A percentile compares a stretch with the other conserved stretches of the same genome.
Evolutionary conservation across 768 basidiomycete genomes (phyloP).

Genomic region (Suillus ampliporus): DNA sequence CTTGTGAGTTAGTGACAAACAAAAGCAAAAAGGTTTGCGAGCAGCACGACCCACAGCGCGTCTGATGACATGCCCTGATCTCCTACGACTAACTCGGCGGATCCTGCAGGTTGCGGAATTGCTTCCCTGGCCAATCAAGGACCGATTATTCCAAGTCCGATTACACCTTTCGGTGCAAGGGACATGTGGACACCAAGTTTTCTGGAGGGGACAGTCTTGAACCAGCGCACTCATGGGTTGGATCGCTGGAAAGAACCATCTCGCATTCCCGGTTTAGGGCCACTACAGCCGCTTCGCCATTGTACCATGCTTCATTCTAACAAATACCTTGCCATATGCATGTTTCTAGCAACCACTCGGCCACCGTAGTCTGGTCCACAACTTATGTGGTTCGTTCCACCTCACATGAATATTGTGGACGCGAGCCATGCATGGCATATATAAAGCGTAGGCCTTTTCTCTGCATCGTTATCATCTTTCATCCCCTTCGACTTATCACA

Average conservation of each 20-base stretch:
- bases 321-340: neutral
- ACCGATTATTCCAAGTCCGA: slow-evolving; percentile 80
- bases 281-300: slow-evolving; percentile 81
- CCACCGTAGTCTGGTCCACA: no score
- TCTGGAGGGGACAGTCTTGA: slow-evolving; percentile 94
- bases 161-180: slow-evolving; percentile 68
- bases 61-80: slow-evolving; percentile 85
- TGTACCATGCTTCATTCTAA: neutral
- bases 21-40: slow-evolving; percentile 68
- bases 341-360: no score
- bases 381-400: neutral
- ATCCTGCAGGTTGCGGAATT: slow-evolving; percentile 90
- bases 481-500: neutral
- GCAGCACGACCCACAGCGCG: slow-evolving; percentile 79
- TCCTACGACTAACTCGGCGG: slow-evolving; percentile 93
- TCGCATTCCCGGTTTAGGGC: slow-evolving; percentile 84
- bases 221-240: slow-evolving; percentile 81
- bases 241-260: slow-evolving; percentile 64
- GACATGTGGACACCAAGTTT: slow-evolving; percentile 86
- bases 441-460: neutral
- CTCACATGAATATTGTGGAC: neutral
- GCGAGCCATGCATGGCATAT: neutral
- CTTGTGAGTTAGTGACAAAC: neutral
- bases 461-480: neutral
- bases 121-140: slow-evolving; percentile 89